These are phyloP conservation scores for Globisporangium ultimum DNA, from an alignment of 352 stramenopile species.

Conservation along the genomic window DNA sequence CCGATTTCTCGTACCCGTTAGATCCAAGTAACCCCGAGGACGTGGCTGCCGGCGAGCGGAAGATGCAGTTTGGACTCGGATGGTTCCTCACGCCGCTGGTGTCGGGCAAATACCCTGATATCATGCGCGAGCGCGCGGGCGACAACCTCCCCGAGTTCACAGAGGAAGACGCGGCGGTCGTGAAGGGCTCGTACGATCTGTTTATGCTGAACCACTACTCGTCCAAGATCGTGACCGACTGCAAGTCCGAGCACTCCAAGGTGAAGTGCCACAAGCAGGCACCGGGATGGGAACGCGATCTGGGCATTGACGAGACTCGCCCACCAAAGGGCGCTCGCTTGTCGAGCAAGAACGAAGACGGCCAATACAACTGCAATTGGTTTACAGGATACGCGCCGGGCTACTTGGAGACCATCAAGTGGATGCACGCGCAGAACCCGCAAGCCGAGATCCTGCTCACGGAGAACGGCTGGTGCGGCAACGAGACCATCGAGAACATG, in stretches of 20 bases:
- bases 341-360: slow-evolving; percentile 28
- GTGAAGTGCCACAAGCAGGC: slow-evolving; percentile 28
- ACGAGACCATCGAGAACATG: slow-evolving; percentile 39
- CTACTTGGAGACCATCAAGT: slow-evolving; percentile 42
- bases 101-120: slow-evolving; percentile 86
- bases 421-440: slow-evolving; percentile 31
- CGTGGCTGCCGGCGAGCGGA: slow-evolving; percentile 64
- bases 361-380: slow-evolving; percentile 37
- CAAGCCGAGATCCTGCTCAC: slow-evolving; percentile 38
- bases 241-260: slow-evolving; percentile 31
- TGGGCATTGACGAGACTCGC: slow-evolving; percentile 48
- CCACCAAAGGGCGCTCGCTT: slow-evolving; percentile 51
- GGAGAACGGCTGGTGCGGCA: slow-evolving; percentile 54
- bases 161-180: slow-evolving; percentile 44
- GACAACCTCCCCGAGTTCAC: slow-evolving; percentile 88
- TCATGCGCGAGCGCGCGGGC: slow-evolving; percentile 84
- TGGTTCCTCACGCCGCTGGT: slow-evolving; percentile 92
- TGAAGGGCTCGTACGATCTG: slow-evolving; percentile 89
- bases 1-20: slow-evolving; percentile 73
- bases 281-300: slow-evolving; percentile 39
- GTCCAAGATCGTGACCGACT: slow-evolving; percentile 55
- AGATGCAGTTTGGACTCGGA: slow-evolving; percentile 87
- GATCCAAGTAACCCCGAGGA: slow-evolving; percentile 50
- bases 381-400: slow-evolving; percentile 42
- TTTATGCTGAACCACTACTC: slow-evolving; percentile 96